phyloP scores from a whole-genome alignment of 148 eudicot genomes.

The Tetragonia tetragonoides region DNA sequence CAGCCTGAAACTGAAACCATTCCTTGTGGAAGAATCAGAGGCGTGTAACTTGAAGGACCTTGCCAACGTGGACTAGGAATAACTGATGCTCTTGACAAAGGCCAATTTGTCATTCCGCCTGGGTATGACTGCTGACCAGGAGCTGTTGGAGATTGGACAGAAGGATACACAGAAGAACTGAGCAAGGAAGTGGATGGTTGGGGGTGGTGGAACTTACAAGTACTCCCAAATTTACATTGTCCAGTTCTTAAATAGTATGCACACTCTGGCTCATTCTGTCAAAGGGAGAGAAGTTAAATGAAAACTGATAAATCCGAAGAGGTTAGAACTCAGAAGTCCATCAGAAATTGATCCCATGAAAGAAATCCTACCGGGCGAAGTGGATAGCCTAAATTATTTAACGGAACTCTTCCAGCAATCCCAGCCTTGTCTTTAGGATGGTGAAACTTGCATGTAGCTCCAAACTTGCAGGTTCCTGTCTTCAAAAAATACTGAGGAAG shows the following conservation, averaged over 20 bases:
- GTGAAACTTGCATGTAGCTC: constrained; percentile 95
- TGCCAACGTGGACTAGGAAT: constrained; percentile 86
- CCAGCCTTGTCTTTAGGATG: constrained; percentile 97
- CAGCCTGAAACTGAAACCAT: constrained; percentile 82
- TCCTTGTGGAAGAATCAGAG: constrained; percentile 79
- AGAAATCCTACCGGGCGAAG: constrained; percentile 72
- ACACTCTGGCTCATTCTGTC: constrained; percentile 79
- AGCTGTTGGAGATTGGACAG: constrained; percentile 72
- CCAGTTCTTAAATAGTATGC: constrained; percentile 92
- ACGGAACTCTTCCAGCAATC: constrained; percentile 75
- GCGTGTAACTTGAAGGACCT: constrained; percentile 80
- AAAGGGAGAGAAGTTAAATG: background rate
- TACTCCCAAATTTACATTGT: constrained; percentile 89
- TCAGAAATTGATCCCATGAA: background rate
- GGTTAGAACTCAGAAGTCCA: background rate
- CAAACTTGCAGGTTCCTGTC: constrained; percentile 95
- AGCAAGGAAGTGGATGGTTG: constrained; percentile 83
- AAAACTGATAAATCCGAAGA: background rate
- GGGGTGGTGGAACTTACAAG: constrained; percentile 96
- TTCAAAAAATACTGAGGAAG: constrained; percentile 75
- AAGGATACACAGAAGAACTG: constrained; percentile 85
- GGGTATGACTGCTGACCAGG: constrained; percentile 80
- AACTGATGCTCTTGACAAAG: constrained; percentile 73
- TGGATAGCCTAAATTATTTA: constrained; percentile 89
- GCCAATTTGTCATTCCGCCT: constrained; percentile 61